phyloP scores from a whole-genome alignment of 106 monocot species.

The Dactylorhiza incarnata region DNA sequence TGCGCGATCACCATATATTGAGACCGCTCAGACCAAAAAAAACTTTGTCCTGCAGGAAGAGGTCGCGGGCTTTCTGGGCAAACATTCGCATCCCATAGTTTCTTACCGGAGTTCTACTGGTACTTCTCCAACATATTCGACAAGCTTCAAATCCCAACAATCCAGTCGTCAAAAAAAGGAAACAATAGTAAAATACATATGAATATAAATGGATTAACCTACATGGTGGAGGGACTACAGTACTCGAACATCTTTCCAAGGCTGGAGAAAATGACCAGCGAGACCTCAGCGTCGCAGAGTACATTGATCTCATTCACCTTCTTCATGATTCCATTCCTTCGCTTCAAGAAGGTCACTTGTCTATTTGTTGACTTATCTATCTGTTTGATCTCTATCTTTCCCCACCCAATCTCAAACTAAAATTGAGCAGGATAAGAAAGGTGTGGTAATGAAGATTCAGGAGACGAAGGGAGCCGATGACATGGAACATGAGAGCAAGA shows the following conservation, averaged over 20 bases:
- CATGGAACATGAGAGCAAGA: neutral
- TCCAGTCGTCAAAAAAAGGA: neutral
- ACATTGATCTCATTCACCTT: conserved; percentile 96
- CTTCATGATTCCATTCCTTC: conserved; percentile 90
- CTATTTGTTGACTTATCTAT: conserved; percentile 93
- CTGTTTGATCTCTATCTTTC: conserved; percentile 93
- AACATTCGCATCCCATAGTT: conserved; percentile 91
- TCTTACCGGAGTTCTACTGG: conserved; percentile 66
- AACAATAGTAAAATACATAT: neutral
- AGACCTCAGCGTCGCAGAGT: conserved; percentile 70
- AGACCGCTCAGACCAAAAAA: too few relatives aligned
- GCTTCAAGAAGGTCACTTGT: conserved; percentile 90
- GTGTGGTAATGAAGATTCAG: neutral
- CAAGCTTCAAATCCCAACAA: conserved; percentile 31
- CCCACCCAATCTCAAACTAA: neutral
- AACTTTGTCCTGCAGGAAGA: conserved; percentile 96
- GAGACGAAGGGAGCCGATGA: neutral
- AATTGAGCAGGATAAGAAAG: neutral
- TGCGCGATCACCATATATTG: too few relatives aligned
- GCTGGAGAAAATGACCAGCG: conserved; percentile 83
- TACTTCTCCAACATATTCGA: conserved; percentile 75
- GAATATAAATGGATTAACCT: conserved; percentile 1
- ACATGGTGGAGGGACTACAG: conserved; percentile 65
- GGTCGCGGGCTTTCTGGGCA: too few relatives aligned
- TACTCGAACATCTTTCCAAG: conserved; percentile 84